Conservation (phyloP, 495 filamentous ascomycete species). For the Penicillium cinerascens region DNA sequence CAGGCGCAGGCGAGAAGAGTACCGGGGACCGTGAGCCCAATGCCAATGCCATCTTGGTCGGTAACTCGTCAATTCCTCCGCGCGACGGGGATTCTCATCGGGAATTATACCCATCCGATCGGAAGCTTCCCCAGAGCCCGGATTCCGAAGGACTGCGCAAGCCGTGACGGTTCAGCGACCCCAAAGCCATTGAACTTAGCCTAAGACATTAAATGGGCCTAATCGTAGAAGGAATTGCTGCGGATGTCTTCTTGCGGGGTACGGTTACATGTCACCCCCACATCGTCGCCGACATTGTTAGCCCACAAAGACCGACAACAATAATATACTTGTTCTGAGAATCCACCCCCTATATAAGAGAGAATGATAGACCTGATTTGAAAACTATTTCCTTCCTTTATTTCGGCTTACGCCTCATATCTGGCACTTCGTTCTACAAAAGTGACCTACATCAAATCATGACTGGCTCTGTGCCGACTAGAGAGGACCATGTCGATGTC, state of each 20-base stretch:
- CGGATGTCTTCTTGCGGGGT: not conserved
- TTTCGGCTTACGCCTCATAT: not conserved
- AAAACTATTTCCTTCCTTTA: not conserved
- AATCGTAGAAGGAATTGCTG: not conserved
- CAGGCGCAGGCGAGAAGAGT: too few species aligned
- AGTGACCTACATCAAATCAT: not conserved
- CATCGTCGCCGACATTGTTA: conserved; percentile 3
- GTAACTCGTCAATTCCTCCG: too few species aligned
- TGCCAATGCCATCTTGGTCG: too few species aligned
- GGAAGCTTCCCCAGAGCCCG: not conserved
- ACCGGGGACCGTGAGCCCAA: too few species aligned
- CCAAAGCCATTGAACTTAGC: too few species aligned
- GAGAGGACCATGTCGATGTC: conserved; percentile 20
- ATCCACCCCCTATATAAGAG: conserved; percentile 1
- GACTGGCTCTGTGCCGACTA: conserved; percentile 2
- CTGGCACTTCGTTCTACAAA: too few species aligned
- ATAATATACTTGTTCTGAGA: not conserved
- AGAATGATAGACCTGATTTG: not conserved
- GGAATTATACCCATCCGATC: not conserved
- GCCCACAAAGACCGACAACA: not conserved
- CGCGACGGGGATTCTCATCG: not conserved
- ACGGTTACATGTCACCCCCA: conserved; percentile 1
- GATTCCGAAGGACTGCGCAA: not conserved
- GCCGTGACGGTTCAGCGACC: too few species aligned
- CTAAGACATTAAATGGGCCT: not conserved